Conservation (phyloP, 2,329 filamentous ascomycete genomes). For the Cadophora luteo-olivacea region DNA sequence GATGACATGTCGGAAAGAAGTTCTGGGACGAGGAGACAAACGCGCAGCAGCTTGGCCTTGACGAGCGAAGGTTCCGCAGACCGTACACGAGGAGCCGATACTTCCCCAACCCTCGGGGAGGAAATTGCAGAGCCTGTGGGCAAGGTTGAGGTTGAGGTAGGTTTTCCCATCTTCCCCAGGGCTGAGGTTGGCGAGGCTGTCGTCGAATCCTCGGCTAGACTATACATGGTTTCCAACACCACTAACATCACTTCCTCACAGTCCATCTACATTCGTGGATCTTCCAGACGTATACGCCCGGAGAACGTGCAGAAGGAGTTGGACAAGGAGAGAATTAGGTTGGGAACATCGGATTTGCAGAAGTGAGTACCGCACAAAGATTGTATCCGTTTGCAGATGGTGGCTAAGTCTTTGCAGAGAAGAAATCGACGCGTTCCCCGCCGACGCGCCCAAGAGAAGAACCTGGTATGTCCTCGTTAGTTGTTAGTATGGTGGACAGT, state of each 20-base stretch:
- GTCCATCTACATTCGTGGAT: slow-evolving; percentile 2
- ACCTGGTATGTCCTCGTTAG: slow-evolving; percentile 12
- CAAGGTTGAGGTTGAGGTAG: background rate
- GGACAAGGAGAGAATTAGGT: background rate
- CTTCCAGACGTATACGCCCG: background rate
- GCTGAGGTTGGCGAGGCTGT: slow-evolving; percentile 20
- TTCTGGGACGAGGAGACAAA: slow-evolving; percentile 16
- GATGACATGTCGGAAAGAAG: slow-evolving; percentile 25
- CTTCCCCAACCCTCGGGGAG: slow-evolving; percentile 3
- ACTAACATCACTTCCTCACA: slow-evolving; percentile 22
- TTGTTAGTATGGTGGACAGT: too few relatives aligned
- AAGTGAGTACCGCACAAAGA: background rate
- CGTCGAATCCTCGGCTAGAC: slow-evolving; percentile 21
- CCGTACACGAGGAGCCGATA: background rate
- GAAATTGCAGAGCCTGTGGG: slow-evolving; percentile 2
- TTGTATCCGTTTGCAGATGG: background rate
- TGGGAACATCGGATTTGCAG: background rate
- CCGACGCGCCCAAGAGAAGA: too few relatives aligned
- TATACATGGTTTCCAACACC: slow-evolving; percentile 10
- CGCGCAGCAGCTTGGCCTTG: slow-evolving; percentile 6
- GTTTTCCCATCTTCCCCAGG: slow-evolving; percentile 8
- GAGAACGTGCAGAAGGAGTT: background rate
- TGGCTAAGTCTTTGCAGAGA: slow-evolving; percentile 14
- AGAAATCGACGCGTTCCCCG: slow-evolving; percentile 16
- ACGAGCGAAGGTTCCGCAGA: slow-evolving; percentile 10